phyloP scores from a whole-genome alignment of 1,139 yeast species.

The Magnusiomyces magnusii region DNA sequence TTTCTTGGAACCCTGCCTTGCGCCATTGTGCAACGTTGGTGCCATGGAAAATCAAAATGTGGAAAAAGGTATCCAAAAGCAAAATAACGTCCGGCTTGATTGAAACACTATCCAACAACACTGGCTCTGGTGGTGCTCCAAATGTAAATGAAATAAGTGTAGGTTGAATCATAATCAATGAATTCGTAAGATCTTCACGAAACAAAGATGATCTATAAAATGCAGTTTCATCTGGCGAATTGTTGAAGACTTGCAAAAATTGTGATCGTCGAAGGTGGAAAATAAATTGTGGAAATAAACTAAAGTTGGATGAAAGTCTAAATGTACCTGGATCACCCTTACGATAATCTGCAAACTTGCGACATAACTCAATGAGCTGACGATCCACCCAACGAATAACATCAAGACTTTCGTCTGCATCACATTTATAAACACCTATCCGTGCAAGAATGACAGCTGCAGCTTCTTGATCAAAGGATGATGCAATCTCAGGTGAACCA shows the following conservation, averaged over 20 bases:
- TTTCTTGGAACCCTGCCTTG: slow-evolving; percentile 57
- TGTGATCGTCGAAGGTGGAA: slow-evolving; percentile 67
- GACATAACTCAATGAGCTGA: slow-evolving; percentile 63
- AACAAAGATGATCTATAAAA: slow-evolving; percentile 61
- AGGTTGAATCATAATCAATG: slow-evolving; percentile 71
- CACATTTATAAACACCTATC: slow-evolving; percentile 43
- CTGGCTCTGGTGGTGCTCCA: slow-evolving; percentile 48
- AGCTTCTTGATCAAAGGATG: slow-evolving; percentile 60
- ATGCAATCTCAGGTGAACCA: slow-evolving; percentile 25
- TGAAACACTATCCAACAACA: slow-evolving; percentile 60
- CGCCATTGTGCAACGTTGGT: slow-evolving; percentile 64
- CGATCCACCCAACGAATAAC: slow-evolving; percentile 74
- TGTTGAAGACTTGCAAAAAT: slow-evolving; percentile 61
- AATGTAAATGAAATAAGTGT: slow-evolving; percentile 59
- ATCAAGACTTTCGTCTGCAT: slow-evolving; percentile 48
- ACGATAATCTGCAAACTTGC: slow-evolving; percentile 68
- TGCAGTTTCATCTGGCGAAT: slow-evolving; percentile 74
- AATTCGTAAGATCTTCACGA: slow-evolving; percentile 60
- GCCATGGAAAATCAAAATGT: slow-evolving; percentile 63
- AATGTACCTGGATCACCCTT: slow-evolving; percentile 63
- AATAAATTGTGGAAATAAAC: slow-evolving; percentile 67
- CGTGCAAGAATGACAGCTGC: slow-evolving; percentile 58
- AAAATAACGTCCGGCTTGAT: slow-evolving; percentile 54
- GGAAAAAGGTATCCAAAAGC: slow-evolving; percentile 68
- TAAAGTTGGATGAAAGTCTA: slow-evolving; percentile 59